Conservation (phyloP, 495 filamentous ascomycete genomes). For the Aspergillus nanangensis region DNA sequence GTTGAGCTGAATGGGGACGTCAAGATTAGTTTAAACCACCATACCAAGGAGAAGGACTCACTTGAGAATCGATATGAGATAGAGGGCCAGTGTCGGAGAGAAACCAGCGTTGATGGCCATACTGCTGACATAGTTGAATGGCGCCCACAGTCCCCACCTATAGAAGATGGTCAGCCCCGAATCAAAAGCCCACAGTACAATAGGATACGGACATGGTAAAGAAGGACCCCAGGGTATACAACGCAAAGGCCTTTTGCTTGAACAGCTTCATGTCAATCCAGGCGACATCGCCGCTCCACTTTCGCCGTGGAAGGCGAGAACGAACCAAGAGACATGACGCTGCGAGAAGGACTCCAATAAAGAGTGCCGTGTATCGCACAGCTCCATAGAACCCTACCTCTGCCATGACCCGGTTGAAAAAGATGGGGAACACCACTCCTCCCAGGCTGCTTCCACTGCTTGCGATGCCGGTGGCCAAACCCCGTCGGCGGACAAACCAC, state of each 20-base stretch:
- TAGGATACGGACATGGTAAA: slow-evolving; percentile 20
- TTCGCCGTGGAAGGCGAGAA: slow-evolving; percentile 20
- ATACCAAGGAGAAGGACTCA: too few species aligned
- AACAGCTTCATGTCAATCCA: slow-evolving; percentile 29
- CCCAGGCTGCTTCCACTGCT: slow-evolving; percentile 27
- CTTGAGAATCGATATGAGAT: slow-evolving; percentile 31
- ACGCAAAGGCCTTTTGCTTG: slow-evolving; percentile 20
- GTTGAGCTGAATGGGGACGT: not conserved
- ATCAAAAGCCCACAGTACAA: too few species aligned
- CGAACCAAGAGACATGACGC: slow-evolving; percentile 16
- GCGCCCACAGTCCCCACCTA: slow-evolving; percentile 29
- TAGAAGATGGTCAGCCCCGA: not conserved
- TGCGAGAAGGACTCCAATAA: slow-evolving; percentile 24
- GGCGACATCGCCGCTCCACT: slow-evolving; percentile 19
- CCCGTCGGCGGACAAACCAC: slow-evolving; percentile 47
- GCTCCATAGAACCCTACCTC: slow-evolving; percentile 19
- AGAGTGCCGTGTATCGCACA: slow-evolving; percentile 24
- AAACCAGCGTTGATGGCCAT: slow-evolving; percentile 19
- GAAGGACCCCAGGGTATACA: slow-evolving; percentile 25
- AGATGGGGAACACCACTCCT: slow-evolving; percentile 32
- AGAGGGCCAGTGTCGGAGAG: slow-evolving; percentile 17
- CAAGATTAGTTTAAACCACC: too few species aligned
- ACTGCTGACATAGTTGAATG: slow-evolving; percentile 23
- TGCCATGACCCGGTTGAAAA: slow-evolving; percentile 16
- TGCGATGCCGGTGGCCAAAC: slow-evolving; percentile 26